A percentile compares a stretch with the other conserved stretches of the same genome.
phyloP scores from a whole-genome alignment of 176 grass and related monocot species.

The Hordeum marinum region DNA sequence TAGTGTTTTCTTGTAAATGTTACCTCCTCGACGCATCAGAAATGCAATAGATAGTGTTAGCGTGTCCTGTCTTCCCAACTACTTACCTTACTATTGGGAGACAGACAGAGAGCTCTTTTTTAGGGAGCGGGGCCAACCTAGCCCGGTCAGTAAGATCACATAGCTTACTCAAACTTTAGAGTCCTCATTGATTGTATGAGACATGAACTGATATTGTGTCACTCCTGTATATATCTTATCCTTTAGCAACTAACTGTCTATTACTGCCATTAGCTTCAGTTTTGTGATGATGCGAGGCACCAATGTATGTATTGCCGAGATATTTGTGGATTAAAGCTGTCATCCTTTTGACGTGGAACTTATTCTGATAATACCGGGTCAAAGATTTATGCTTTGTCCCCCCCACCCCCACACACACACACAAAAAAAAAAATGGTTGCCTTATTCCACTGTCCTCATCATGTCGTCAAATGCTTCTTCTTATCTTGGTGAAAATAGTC shows the following conservation, averaged over 20 bases:
- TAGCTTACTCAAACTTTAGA: conserved; percentile 27
- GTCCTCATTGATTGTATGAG: conserved; percentile 26
- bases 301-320: neutral
- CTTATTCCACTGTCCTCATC: too few species aligned
- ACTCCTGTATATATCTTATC: conserved; percentile 40
- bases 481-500: neutral
- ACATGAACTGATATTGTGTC: conserved; percentile 12
- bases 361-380: neutral
- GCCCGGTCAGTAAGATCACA: conserved; percentile 16
- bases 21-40: conserved; percentile 5
- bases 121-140: conserved; percentile 28
- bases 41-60: conserved; percentile 41
- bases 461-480: too few species aligned
- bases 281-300: conserved; percentile 35
- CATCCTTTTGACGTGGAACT: conserved; percentile 14
- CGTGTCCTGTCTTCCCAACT: conserved; percentile 11
- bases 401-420: too few species aligned
- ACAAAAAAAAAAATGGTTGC: too few species aligned
- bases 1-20: conserved; percentile 44
- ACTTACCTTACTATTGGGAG: conserved; percentile 30
- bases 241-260: conserved; percentile 19
- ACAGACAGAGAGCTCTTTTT: conserved; percentile 28
- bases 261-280: conserved; percentile 17
- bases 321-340: conserved; percentile 13
- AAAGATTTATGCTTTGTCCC: too few species aligned